Base-by-base conservation (phyloP, 805 yeast species). In the Myxozyma geophila region DNA sequence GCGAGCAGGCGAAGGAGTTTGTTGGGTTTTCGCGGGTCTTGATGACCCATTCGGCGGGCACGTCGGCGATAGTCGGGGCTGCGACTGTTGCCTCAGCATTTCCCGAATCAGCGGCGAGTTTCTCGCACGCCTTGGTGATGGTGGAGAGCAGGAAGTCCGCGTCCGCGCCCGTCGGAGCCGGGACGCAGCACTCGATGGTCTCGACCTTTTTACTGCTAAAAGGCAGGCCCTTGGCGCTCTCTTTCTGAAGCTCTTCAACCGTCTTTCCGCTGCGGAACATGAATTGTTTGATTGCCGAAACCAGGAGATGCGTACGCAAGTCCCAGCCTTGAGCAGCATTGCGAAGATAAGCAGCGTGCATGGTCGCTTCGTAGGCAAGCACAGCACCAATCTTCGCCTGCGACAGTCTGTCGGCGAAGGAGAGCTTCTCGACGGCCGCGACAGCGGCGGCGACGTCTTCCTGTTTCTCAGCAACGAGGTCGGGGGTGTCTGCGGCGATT, bases 291-390 rank as follows among this genome's bases (percentile, higher is more conserved):
- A 66, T 40, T 15, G 59, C 63, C 10, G 69, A 58, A 1, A 66
- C 60, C 7, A 59, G n/a, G n/a, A 66, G 39, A 47, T 66, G 69
- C 5, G 64, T 63, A 5, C 52, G 49, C 40, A 66, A 37, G 47
- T 66, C 69, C 69, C 69, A 66, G 37, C 69, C 69, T n/a, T 59
- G 57, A 7, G 2, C 13, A 12, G 67, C 59, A 39, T 66, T 66
- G 19, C 69, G 61, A 51, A 58, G 58, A 33, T 13, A 49, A 7
- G 59, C 61, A 7, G 59, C n/a, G 36, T 66, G 69, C 69, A 66
- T 66, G 9, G 50, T 41, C 7, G 68, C 60, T 37, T 66, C 69
- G 59, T 39, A 66, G 13, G 63, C 58, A 1, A 59, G 44, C 6
- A 23, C 28, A 17, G 60, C 54, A 23, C 51, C 51, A 9, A 61